Base-by-base conservation (phyloP, 192 early-diverging fungal genomes). In the Backusella psychrophila region DNA sequence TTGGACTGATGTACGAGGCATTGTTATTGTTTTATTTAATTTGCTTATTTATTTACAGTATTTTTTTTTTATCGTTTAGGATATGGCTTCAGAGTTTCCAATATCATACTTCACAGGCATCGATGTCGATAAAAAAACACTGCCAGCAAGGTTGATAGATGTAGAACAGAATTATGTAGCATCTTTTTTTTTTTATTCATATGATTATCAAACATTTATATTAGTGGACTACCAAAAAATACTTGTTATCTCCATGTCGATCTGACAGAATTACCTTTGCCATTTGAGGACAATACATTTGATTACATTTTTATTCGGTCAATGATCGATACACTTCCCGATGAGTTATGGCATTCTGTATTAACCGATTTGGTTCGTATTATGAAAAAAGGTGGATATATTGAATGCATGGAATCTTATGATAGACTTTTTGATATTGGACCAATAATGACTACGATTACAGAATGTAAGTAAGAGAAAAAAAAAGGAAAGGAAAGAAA, bases 221-320 rank as follows among this genome's bases (percentile, higher is more conserved):
- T 19, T 46, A 75, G 68, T 26, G 39, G 21, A 21, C 36, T 33
- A 4, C 36, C 46, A 31, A 71, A 71, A 36, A 77, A 77, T 17
- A 26, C 71, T 1, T 15, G 39, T 6, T 77, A 69, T 66, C 41
- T 65, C n/a, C 49, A 59, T 41, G 36, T 77, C 11, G 69, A 77
- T 42, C 6, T 77, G 4, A 66, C 49, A 15, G 69, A 70, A 33
- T 17, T 69, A 59, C 75, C 75, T 31, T 71, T 77, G 39, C 75
- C 75, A 11, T 77, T 42, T 66, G 67, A 77, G 7, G 69, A 77
- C 31, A 49, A 36, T 52, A 69, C 67, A 52, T 77, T 77, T 77
- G 75, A 77, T 42, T 77, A 70, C 49, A 69, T 77, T n/a, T 77
- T 77, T 44, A 71, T 77, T 34, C 68, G 75, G 39, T 70, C 75